Evolutionary conservation across 1,139 yeast species (phyloP), one percentile per base, ranked within the genome.

Genomic region (Torulaspora pretoriensis): DNA sequence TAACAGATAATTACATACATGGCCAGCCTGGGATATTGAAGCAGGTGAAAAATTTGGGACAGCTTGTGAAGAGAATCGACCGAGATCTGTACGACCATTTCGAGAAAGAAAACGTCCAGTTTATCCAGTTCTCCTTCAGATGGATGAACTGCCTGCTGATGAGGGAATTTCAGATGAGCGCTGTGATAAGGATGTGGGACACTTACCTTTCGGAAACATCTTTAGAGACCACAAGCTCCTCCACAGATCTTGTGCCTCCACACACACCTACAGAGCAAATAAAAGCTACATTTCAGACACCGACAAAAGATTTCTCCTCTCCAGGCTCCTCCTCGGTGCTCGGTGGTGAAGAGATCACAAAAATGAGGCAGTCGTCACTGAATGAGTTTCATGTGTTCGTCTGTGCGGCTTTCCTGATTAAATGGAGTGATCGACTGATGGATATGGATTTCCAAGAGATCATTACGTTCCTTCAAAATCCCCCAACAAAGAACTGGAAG

Each of bases 71-170:
- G 48, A 75, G 95, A 50, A 90, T 92, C 44, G 97, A 94, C 60
- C 66, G 75, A 2, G 82, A 78, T 25, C 70, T 92, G 34, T 81
- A 82, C 35, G 71, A 72, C 35, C 98, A 92, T 68, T 77, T 92
- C 53, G 83, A 83, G 45, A 62, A 67, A 1, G 97, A 92, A 63
- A 85, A 84, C 35, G 80, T 92, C 14, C 97, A 92, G 64, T 92
- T 92, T 61, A 80, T 94, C 54, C 98, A 94, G 64, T 92, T 92
- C 67, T 79, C 96, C 24, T 94, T 92, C 68, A 74, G 99, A 54
- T 92, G 99, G 99, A 94, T 94, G 97, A 92, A 94, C 67, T 92
- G 99, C 68, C 70, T 92, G 57, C 71, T 92, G 44, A 92, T 92
- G 99, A 76, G 99, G 54, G 99, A 92, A 61, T 73, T 92, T 35